phyloP scores from a whole-genome alignment of 306 rosid species.

The Echinosophora koreensis region DNA sequence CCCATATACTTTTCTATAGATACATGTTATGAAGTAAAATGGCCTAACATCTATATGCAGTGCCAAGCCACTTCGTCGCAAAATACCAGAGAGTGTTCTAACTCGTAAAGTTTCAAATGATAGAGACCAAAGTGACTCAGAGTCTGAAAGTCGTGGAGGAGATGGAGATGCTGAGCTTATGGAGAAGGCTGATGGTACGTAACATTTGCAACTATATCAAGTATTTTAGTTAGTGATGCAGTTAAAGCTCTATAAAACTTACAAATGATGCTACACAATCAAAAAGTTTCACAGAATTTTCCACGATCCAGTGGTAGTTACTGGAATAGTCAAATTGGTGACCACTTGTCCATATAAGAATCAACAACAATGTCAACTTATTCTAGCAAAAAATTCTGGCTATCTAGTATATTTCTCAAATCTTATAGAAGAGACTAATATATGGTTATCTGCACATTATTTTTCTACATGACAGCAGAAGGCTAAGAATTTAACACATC shows the following conservation, averaged over 20 bases:
- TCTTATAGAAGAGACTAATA: neutral
- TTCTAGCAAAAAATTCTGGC: neutral
- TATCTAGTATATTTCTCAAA: neutral
- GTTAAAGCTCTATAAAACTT: conserved; percentile 31
- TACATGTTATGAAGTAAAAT: conserved; percentile 46
- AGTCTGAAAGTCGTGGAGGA: conserved; percentile 48
- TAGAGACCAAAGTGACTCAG: conserved; percentile 37
- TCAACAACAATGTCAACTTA: conserved; percentile 10
- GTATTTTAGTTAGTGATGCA: conserved; percentile 33
- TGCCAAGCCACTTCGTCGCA: conserved; percentile 61
- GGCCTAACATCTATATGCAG: conserved; percentile 56
- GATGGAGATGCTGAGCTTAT: conserved; percentile 56
- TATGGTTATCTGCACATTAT: neutral
- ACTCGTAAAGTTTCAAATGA: conserved; percentile 50
- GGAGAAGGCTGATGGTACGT: conserved; percentile 68
- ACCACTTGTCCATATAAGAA: conserved; percentile 4
- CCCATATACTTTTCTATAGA: conserved; percentile 14
- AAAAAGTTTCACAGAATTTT: conserved; percentile 15
- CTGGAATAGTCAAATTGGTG: conserved; percentile 16
- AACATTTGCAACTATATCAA: conserved; percentile 31
- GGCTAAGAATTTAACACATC: neutral
- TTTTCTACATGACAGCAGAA: neutral
- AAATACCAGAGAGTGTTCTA: conserved; percentile 42
- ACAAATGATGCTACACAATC: neutral
- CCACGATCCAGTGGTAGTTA: neutral